Percentiles rank a stretch among this genome's conserved stretches.
phyloP scores from a whole-genome alignment of 352 stramenopile species.

The Phytophthora sansomeana region DNA sequence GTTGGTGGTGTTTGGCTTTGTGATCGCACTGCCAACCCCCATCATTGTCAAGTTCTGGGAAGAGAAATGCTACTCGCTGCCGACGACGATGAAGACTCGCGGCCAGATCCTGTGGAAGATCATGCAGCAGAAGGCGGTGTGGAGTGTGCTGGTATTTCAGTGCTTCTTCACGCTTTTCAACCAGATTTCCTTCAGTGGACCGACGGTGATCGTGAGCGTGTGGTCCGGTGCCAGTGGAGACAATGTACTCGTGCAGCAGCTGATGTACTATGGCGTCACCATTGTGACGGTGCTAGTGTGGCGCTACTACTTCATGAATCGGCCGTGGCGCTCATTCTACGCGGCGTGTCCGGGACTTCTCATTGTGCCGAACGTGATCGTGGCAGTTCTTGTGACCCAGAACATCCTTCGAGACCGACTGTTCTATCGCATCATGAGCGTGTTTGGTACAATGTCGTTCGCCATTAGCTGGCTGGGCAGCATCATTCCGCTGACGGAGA shows the following conservation, averaged over 20 bases:
- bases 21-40: conserved; percentile 41
- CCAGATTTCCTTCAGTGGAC: conserved; percentile 41
- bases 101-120: conserved; percentile 57
- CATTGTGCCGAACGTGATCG: conserved; percentile 40
- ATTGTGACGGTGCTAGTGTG: conserved; percentile 41
- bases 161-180: conserved; percentile 57
- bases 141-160: conserved; percentile 50
- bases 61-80: conserved; percentile 54
- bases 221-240: conserved; percentile 41
- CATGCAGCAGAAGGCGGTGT: conserved; percentile 65
- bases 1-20: conserved; percentile 41
- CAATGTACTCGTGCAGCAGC: conserved; percentile 31
- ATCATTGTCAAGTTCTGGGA: conserved; percentile 50
- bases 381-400: conserved; percentile 33
- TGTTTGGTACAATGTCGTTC: conserved; percentile 29
- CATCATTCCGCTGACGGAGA: conserved; percentile 57
- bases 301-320: conserved; percentile 55
- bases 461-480: conserved; percentile 38
- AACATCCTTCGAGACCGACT: conserved; percentile 36
- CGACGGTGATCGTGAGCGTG: conserved; percentile 25
- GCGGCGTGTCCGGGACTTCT: conserved; percentile 29
- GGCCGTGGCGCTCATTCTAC: conserved; percentile 49
- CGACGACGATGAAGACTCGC: conserved; percentile 47
- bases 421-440: conserved; percentile 41
- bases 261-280: conserved; percentile 29